Evolutionary conservation across 306 rosid genomes (phyloP), one percentile per base, ranked within the genome.

Genomic region (Sechiopsis laciniata): DNA sequence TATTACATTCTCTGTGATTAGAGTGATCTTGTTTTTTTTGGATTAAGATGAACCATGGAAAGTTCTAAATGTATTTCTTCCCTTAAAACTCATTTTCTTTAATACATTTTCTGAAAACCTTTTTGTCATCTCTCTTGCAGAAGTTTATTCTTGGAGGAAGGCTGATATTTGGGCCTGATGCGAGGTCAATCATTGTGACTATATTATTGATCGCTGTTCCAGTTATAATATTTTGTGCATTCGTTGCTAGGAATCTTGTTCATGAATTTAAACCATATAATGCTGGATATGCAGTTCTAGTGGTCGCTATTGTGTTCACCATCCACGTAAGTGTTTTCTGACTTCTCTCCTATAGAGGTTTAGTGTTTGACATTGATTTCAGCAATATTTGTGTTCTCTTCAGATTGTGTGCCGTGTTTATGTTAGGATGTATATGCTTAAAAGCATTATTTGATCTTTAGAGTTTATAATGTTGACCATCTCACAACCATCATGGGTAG

Each of bases 131-230:
- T 73, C 51, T 21, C 46, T 57, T 88, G 87, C 96, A 92, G 97
- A 92, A 88, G 74, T 92, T 92, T 89, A 71, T 87, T 75, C 86
- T 84, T 74, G 87, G 95, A 53, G 97, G 97, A 75, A 88, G 97
- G 82, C 74, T 92, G 82, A 83, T 90, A 81, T 90, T 92, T 81
- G 97, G 97, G 72, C 96, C 96, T 4, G 96, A 92, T 75, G 96
- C 96, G 13, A 87, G 87, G 77, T 90, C 97, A 70, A 74, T 92
- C 78, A 76, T 88, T 61, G 84, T 90, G 83, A 88, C 96, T 54
- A 75, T 92, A 75, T 72, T 84, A 80, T 78, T 92, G 87, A 84
- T 92, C 80, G 64, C 82, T 79, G 83, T 84, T 83, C 97, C 96
- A 4, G 80, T 88, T 66, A 80, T 87, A 76, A 51, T 88, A 79